phyloP scores from a whole-genome alignment of 305 asterid genomes.

The Fraxinus sp. region DNA sequence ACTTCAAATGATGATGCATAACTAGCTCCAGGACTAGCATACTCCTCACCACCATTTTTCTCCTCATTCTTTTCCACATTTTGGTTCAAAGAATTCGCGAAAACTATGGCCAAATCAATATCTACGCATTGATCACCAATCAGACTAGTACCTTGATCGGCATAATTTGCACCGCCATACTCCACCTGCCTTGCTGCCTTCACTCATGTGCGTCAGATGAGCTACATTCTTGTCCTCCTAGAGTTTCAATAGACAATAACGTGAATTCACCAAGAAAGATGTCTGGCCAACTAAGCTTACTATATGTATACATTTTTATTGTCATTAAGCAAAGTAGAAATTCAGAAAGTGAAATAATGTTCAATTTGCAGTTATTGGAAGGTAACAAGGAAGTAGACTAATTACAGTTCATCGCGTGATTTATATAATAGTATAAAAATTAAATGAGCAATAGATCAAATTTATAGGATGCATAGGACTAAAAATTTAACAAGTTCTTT shows the following conservation, averaged over 20 bases:
- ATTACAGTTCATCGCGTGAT: neutral
- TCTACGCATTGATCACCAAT: slow-evolving; percentile 2
- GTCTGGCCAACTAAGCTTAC: slow-evolving; percentile 7
- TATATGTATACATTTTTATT: slow-evolving; percentile 3
- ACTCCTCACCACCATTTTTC: slow-evolving; percentile 20
- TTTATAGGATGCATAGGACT: neutral
- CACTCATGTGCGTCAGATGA: slow-evolving; percentile 82
- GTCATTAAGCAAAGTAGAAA: neutral
- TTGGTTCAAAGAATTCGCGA: slow-evolving; percentile 55
- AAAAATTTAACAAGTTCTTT: neutral
- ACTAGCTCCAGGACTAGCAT: slow-evolving; percentile 49
- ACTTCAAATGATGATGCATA: slow-evolving; percentile 41
- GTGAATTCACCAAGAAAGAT: slow-evolving; percentile 19
- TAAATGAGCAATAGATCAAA: neutral
- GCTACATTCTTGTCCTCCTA: slow-evolving; percentile 97
- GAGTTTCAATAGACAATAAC: slow-evolving; percentile 15
- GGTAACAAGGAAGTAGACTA: neutral
- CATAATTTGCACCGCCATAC: slow-evolving; percentile 3
- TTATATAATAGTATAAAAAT: neutral
- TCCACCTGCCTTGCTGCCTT: slow-evolving; percentile 32
- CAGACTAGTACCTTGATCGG: neutral
- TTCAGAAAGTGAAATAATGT: neutral
- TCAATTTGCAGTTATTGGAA: neutral
- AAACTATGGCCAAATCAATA: slow-evolving; percentile 69
- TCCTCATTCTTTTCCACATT: slow-evolving; percentile 26